These are phyloP conservation scores for Citrullus colocynthis DNA, from an alignment of 306 rosid species.

Conservation along the genomic window DNA sequence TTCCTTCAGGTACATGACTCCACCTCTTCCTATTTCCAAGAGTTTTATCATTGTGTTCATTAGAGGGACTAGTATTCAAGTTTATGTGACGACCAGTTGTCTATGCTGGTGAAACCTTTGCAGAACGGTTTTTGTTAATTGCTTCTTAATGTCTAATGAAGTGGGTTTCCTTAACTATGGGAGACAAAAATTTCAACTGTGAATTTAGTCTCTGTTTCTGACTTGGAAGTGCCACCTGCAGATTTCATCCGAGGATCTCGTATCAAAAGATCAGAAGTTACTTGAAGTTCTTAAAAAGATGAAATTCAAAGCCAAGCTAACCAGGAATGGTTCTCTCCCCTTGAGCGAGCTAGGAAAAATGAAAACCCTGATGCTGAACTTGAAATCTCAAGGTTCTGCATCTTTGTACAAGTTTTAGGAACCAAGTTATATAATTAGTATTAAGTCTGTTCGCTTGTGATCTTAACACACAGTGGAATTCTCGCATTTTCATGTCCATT, in stretches of 20 bases:
- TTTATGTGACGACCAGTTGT: neutral
- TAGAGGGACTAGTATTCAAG: neutral
- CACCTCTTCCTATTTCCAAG: neutral
- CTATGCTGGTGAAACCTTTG: neutral
- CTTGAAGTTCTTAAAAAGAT: conserved; percentile 45
- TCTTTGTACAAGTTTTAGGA: neutral
- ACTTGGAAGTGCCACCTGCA: conserved; percentile 21
- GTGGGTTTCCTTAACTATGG: neutral
- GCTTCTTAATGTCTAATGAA: neutral
- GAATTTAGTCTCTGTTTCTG: neutral
- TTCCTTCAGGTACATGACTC: conserved; percentile 49
- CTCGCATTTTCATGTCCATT: neutral
- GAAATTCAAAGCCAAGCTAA: conserved; percentile 56
- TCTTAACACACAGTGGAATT: neutral
- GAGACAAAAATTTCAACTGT: neutral
- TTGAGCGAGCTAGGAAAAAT: conserved; percentile 60
- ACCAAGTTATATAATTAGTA: neutral
- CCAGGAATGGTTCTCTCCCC: conserved; percentile 49
- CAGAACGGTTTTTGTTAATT: neutral
- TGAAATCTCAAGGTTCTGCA: conserved; percentile 34
- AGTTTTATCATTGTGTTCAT: neutral
- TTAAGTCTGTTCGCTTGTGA: neutral
- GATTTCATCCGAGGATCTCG: conserved; percentile 49
- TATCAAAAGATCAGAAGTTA: conserved; percentile 20
- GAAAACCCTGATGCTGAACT: conserved; percentile 50